Conservation (phyloP, 768 basidiomycete species). For the Phanerochaete carnosa region DNA sequence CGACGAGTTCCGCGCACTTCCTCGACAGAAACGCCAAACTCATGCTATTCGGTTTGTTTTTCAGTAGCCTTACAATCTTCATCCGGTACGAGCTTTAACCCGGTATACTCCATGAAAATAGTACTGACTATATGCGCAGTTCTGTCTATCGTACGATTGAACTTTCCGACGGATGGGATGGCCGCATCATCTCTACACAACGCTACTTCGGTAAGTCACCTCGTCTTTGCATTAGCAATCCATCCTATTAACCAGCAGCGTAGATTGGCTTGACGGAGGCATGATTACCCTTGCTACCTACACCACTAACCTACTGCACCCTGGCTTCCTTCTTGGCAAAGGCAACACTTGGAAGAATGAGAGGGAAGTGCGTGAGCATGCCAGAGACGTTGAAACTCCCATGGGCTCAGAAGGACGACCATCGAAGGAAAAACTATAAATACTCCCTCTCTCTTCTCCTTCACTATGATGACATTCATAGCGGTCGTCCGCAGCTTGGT, state of each 20-base stretch:
- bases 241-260: neutral
- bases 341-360: slow-evolving; percentile 5
- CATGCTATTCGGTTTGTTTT: slow-evolving; percentile 21
- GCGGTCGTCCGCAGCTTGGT: too few relatives aligned
- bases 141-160: slow-evolving; percentile 49
- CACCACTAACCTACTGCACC: slow-evolving; percentile 32
- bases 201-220: slow-evolving; percentile 40
- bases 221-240: neutral
- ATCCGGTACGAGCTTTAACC: slow-evolving; percentile 22
- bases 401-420: neutral
- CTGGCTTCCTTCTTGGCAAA: slow-evolving; percentile 25
- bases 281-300: slow-evolving; percentile 32
- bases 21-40: slow-evolving; percentile 22
- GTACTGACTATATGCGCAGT: slow-evolving; percentile 21
- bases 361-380: neutral
- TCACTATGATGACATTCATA: neutral
- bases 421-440: neutral
- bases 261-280: slow-evolving; percentile 30
- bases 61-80: slow-evolving; percentile 25
- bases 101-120: slow-evolving; percentile 10
- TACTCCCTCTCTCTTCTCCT: neutral
- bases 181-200: slow-evolving; percentile 46
- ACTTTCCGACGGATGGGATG: slow-evolving; percentile 48
- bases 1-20: neutral
- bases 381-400: neutral